Evolutionary conservation across 2,329 filamentous ascomycete species (phyloP), one percentile per base, ranked within the genome.

Genomic region (Fulvia fulva): DNA sequence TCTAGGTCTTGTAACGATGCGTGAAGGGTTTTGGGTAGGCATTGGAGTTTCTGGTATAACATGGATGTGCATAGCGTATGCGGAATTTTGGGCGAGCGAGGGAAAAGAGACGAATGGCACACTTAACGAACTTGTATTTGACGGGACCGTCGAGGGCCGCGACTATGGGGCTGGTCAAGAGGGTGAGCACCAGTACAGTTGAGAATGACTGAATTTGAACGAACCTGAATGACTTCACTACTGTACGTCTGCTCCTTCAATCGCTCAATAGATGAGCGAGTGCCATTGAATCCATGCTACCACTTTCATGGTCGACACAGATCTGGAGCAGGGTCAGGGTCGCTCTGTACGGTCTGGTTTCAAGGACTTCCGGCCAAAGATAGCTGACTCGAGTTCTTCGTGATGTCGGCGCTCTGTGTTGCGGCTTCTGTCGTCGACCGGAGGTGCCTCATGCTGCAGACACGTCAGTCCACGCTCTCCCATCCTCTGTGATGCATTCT

Each of bases 1-100:
- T 70, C 23, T 69, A 52, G 60, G 45, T 9, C 41, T 21, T n/a
- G 46, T 32, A 37, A 57, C 19, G 55, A 45, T 22, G 22, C 26
- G 37, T 21, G 26, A 44, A 41, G 37, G 34, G 16, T n/a, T 1
- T 41, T 41, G 37, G 14, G 28, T 32, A 5, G 12, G 28, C 28
- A 32, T 32, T 32, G 8, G 28, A 32, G n/a, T 14, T 41, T n/a
- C 19, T 7, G 37, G 37, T 41, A 41, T 41, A 19, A n/a, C 37
- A 19, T 41, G 37, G 14, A 7, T 41, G 37, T 41, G 37, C 37
- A 41, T 41, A 41, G 37, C 37, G 37, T 41, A 16, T 19, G 37
- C 14, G n/a, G 37, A n/a, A 19, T 41, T 41, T 41, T 16, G 37
- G 37, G 37, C 8, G 4, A 41, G 37, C 37, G 14, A 3, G 14